These are phyloP conservation scores for Colletotrichum sojae DNA, from an alignment of 2,329 filamentous ascomycete genomes.

Conservation along the genomic window DNA sequence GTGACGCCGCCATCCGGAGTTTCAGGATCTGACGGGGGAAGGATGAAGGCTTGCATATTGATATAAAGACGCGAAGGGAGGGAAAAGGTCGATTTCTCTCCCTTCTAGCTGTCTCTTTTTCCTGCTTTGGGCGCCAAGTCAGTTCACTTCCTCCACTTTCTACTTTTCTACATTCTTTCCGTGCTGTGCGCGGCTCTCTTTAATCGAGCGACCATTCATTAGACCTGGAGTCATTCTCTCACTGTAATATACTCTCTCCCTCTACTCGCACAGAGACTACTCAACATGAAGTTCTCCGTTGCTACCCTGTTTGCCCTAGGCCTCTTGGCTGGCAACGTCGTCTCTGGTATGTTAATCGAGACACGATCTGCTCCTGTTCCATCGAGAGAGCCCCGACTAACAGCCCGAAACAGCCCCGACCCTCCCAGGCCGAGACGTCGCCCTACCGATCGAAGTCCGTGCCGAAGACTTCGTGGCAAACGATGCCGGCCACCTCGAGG, in stretches of 20 bases:
- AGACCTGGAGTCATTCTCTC: slow-evolving; percentile 32
- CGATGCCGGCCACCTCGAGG: slow-evolving; percentile 21
- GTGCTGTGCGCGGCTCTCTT: slow-evolving; percentile 39
- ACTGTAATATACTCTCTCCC: slow-evolving; percentile 4
- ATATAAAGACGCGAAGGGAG: slow-evolving; percentile 8
- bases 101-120: neutral
- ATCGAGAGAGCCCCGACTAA: neutral
- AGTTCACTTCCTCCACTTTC: slow-evolving; percentile 2
- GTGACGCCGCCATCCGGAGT: slow-evolving; percentile 36
- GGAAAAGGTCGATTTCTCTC: neutral
- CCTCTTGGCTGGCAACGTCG: slow-evolving; percentile 32
- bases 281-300: slow-evolving; percentile 36
- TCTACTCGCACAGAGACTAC: neutral
- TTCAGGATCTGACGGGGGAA: slow-evolving; percentile 35
- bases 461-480: slow-evolving; percentile 16
- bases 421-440: slow-evolving; percentile 7
- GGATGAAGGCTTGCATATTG: neutral
- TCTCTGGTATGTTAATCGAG: slow-evolving; percentile 16
- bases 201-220: slow-evolving; percentile 10
- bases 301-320: slow-evolving; percentile 27
- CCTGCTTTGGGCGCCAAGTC: neutral
- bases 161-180: slow-evolving; percentile 20
- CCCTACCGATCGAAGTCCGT: slow-evolving; percentile 24
- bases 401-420: slow-evolving; percentile 19
- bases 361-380: neutral